These are phyloP conservation scores for Sungouiella thailandica DNA, from an alignment of 805 yeast species.

Conservation along the genomic window DNA sequence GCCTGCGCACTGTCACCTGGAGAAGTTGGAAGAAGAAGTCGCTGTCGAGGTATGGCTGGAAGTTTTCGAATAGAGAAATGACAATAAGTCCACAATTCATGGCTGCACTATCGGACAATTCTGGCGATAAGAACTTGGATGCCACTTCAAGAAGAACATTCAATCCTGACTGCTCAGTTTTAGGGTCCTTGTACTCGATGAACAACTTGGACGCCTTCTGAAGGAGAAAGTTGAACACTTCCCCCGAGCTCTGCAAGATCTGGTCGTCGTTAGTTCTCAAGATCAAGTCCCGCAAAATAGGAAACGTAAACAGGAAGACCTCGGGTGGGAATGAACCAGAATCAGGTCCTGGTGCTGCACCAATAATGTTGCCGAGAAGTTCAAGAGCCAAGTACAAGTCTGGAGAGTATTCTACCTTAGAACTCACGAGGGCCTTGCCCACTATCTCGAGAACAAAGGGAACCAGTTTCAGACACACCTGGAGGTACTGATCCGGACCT, in stretches of 20 bases:
- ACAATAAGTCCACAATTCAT: slow-evolving; percentile 69
- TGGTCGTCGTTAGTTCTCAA: slow-evolving; percentile 63
- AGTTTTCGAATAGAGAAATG: slow-evolving; percentile 52
- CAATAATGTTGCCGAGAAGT: slow-evolving; percentile 46
- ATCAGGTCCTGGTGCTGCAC: slow-evolving; percentile 21
- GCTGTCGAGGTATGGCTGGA: slow-evolving; percentile 31
- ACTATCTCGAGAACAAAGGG: slow-evolving; percentile 44
- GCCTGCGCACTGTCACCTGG: slow-evolving; percentile 65
- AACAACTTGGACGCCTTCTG: slow-evolving; percentile 34
- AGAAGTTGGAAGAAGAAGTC: slow-evolving; percentile 54
- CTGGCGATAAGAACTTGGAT: slow-evolving; percentile 66
- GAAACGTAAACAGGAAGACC: slow-evolving; percentile 41
- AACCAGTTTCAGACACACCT: slow-evolving; percentile 46
- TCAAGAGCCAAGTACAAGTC: slow-evolving; percentile 57
- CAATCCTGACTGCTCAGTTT: slow-evolving; percentile 41
- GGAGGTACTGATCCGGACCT: slow-evolving; percentile 38
- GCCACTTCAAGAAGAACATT: slow-evolving; percentile 58
- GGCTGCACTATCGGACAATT: slow-evolving; percentile 75
- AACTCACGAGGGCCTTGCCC: slow-evolving; percentile 16
- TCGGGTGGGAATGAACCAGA: slow-evolving; percentile 26
- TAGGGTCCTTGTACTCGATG: slow-evolving; percentile 25
- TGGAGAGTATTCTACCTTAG: slow-evolving; percentile 49
- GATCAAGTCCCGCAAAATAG: slow-evolving; percentile 37
- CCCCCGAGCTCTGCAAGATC: slow-evolving; percentile 71
- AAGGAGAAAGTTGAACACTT: slow-evolving; percentile 61